phyloP scores from a whole-genome alignment of 2,329 filamentous ascomycete species.

The Cladophialophora immunda region DNA sequence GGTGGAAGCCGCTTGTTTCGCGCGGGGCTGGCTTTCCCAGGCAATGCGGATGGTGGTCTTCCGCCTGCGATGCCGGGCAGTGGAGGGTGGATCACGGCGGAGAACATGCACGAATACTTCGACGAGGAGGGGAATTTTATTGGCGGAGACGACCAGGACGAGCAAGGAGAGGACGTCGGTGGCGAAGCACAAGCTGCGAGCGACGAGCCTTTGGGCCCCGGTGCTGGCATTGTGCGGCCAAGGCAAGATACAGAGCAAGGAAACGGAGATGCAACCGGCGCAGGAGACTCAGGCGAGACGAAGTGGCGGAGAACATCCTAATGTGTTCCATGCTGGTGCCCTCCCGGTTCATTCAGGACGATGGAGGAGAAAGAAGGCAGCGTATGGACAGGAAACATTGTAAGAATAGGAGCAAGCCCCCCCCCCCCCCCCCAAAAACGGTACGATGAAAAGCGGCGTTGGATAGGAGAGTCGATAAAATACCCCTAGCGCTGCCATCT shows the following conservation, averaged over 20 bases:
- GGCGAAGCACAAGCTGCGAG: conserved; percentile 64
- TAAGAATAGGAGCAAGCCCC: neutral
- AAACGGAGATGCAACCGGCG: conserved; percentile 43
- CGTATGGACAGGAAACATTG: neutral
- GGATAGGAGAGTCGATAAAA: conserved; percentile 4
- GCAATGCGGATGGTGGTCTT: conserved; percentile 49
- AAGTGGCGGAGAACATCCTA: conserved; percentile 64
- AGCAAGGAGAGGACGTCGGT: conserved; percentile 58
- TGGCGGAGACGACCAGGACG: conserved; percentile 60
- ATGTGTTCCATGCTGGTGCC: conserved; percentile 23
- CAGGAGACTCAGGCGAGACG: conserved; percentile 50
- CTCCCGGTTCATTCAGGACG: neutral
- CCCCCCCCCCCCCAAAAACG: too few species aligned
- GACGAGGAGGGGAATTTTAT: conserved; percentile 84
- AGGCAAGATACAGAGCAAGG: conserved; percentile 47
- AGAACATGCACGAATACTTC: conserved; percentile 86
- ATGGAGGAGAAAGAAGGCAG: neutral
- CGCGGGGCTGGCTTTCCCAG: conserved; percentile 49
- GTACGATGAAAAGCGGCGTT: neutral
- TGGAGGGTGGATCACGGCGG: conserved; percentile 75
- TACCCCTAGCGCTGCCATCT: neutral
- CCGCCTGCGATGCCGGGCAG: conserved; percentile 59
- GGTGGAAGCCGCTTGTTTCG: conserved; percentile 47
- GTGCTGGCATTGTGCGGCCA: conserved; percentile 51
- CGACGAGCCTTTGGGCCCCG: conserved; percentile 57